A percentile compares a stretch with the other conserved stretches of the same genome.
These are phyloP conservation scores for Naganishia cerealis DNA, from an alignment of 1,284 basidiomycete genomes.

Conservation along the genomic window DNA sequence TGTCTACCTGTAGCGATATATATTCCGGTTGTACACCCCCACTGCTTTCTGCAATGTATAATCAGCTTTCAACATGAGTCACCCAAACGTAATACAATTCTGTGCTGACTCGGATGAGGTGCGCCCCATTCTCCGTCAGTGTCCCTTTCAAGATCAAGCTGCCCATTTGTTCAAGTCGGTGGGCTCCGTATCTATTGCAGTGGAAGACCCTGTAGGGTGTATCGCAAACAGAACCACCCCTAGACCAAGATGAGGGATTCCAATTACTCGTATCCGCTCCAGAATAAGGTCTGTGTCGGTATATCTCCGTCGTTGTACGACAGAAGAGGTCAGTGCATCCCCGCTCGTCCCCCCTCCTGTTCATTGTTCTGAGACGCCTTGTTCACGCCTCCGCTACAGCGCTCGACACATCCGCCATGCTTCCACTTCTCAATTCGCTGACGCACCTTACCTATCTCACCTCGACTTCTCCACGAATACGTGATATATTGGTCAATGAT, in stretches of 20 bases:
- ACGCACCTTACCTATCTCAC: constrained; percentile 96
- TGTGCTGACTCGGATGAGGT: neutral
- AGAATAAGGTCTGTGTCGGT: constrained; percentile 92
- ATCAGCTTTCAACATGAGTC: neutral
- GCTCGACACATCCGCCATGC: constrained; percentile 83
- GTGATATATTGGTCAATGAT: constrained; percentile 96
- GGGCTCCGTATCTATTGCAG: neutral
- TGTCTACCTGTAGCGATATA: constrained; percentile 18
- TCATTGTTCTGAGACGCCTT: constrained; percentile 10
- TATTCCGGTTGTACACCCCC: neutral
- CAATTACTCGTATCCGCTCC: constrained; percentile 91
- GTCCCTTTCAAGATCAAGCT: no score
- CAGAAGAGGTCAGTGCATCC: constrained; percentile 71
- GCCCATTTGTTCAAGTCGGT: no score
- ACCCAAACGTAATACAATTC: neutral
- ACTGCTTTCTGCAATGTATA: neutral
- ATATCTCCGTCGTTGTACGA: constrained; percentile 95
- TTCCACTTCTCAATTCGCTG: constrained; percentile 94
- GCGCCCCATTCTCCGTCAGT: no score
- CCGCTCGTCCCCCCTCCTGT: neutral
- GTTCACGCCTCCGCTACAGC: constrained; percentile 59
- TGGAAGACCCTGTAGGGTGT: neutral
- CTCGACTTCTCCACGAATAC: constrained; percentile 92
- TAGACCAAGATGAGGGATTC: constrained; percentile 77
- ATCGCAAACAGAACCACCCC: neutral